Evolutionary conservation across 2,329 filamentous ascomycete genomes (phyloP).

Genomic region (Fonsecaea nubica): DNA sequence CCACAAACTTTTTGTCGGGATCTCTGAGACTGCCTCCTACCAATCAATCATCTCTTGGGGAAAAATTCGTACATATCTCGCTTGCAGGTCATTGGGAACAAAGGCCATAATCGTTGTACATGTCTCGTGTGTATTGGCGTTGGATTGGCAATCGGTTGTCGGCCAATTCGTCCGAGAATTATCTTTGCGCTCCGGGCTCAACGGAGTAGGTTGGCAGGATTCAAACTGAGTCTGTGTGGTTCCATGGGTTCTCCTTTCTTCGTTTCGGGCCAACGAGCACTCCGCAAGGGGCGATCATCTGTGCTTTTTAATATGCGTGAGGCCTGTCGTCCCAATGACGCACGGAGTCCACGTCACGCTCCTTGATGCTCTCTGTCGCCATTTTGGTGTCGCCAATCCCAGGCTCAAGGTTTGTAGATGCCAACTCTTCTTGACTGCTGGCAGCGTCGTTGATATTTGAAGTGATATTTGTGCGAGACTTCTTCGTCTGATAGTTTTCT

Average conservation of each 20-base stretch:
- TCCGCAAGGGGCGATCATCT: background rate
- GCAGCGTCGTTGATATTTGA: conserved; percentile 10
- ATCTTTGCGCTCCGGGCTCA: background rate
- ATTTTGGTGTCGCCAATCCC: conserved; percentile 7
- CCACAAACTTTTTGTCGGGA: background rate
- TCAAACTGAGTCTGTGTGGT: background rate
- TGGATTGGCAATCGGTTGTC: background rate
- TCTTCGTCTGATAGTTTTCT: conserved; percentile 8
- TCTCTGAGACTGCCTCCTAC: background rate
- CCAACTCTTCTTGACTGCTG: conserved; percentile 17
- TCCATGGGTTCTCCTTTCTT: background rate
- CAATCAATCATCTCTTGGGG: background rate
- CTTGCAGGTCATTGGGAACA: background rate
- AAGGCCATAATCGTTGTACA: background rate
- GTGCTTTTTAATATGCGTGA: conserved; percentile 3
- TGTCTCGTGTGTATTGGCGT: background rate
- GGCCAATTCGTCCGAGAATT: background rate
- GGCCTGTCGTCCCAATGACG: conserved; percentile 12
- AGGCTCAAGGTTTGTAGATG: conserved; percentile 10
- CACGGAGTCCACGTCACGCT: conserved; percentile 2
- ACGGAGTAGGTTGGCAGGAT: background rate
- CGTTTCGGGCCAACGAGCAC: background rate
- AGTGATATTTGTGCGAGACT: background rate
- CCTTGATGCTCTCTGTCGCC: conserved; percentile 6
- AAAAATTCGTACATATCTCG: background rate